phyloP scores from a whole-genome alignment of 1,284 basidiomycete species.

The Ustilago tritici region DNA sequence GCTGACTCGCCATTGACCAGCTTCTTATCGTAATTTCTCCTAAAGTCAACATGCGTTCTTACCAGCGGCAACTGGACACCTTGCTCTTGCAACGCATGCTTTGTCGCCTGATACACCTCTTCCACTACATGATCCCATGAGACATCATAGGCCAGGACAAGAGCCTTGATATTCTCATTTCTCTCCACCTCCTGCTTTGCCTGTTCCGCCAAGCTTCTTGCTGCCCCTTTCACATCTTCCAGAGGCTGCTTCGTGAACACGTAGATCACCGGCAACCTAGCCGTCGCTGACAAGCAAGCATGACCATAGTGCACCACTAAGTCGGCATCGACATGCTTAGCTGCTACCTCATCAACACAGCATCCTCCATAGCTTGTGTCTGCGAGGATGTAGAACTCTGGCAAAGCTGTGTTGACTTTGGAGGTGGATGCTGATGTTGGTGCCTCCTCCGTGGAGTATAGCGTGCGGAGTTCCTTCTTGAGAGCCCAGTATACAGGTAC shows the following conservation, averaged over 20 bases:
- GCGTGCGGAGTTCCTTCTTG: constrained; percentile 73
- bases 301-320: constrained; percentile 95
- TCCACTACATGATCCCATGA: constrained; percentile 75
- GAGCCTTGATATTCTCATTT: constrained; percentile 50
- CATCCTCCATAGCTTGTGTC: constrained; percentile 99
- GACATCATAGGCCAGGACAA: constrained; percentile 83
- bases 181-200: constrained; percentile 24
- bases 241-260: constrained; percentile 80
- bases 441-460: constrained; percentile 14
- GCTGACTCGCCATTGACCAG: constrained; percentile 26
- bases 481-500: constrained; percentile 86
- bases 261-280: constrained; percentile 84
- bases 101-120: constrained; percentile 33
- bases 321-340: constrained; percentile 92
- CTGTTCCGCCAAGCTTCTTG: constrained; percentile 27
- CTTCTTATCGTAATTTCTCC: constrained; percentile 52
- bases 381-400: constrained; percentile 83
- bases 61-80: constrained; percentile 43
- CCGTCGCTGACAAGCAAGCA: constrained; percentile 86
- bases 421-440: constrained; percentile 14
- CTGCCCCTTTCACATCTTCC: constrained; percentile 70
- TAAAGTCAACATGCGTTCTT: constrained; percentile 56
- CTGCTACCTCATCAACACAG: constrained; percentile 95
- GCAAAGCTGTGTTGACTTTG: background rate
- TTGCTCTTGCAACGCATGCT: constrained; percentile 71